These are phyloP conservation scores for Plasmopara viticola DNA, from an alignment of 352 stramenopile species.

Conservation along the genomic window DNA sequence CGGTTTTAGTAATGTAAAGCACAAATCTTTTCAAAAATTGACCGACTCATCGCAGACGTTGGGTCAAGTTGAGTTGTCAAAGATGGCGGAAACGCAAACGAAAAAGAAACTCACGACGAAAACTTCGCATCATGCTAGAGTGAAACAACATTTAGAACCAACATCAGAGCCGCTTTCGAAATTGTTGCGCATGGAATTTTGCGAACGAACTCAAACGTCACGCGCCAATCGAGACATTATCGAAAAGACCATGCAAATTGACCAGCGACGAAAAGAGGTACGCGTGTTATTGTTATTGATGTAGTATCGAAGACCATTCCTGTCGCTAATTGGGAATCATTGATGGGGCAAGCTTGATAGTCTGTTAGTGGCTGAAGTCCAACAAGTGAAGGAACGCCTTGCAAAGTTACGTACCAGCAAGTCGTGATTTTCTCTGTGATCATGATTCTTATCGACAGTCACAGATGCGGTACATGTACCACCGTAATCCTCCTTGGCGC, in stretches of 20 bases:
- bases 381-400: conserved; percentile 61
- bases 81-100: conserved; percentile 1
- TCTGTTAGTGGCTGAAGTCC: conserved; percentile 52
- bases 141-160: conserved; percentile 1
- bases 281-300: background rate
- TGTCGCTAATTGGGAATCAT: too few species aligned
- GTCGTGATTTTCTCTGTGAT: background rate
- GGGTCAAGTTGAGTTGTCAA: background rate
- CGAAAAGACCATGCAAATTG: conserved; percentile 34
- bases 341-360: conserved; percentile 36
- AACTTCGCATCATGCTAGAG: conserved; percentile 1
- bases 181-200: conserved; percentile 32
- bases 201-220: conserved; percentile 10
- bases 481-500: conserved; percentile 44
- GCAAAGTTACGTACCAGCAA: conserved; percentile 30
- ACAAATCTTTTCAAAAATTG: conserved; percentile 6
- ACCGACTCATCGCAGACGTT: background rate
- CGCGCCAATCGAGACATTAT: conserved; percentile 33
- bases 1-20: too few species aligned
- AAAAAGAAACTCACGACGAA: conserved; percentile 16
- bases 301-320: background rate
- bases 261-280: conserved; percentile 64
- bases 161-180: conserved; percentile 26
- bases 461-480: conserved; percentile 71
- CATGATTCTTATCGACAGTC: conserved; percentile 2